These are phyloP conservation scores for Citrus sp. DNA, from an alignment of 345 rosid species.

Conservation along the genomic window DNA sequence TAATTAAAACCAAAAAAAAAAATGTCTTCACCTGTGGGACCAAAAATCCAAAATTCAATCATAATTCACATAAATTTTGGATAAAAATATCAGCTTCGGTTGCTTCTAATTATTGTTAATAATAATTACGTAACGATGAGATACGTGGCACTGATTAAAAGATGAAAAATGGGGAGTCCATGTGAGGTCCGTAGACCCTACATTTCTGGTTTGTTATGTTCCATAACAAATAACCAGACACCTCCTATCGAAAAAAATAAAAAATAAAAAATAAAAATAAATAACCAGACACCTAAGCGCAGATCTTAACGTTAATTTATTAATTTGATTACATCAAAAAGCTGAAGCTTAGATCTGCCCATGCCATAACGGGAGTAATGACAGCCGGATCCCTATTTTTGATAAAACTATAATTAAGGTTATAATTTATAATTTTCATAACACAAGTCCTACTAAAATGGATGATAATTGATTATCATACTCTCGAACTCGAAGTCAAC, in stretches of 20 bases:
- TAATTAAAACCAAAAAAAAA: not conserved
- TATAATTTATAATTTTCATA: too few species aligned
- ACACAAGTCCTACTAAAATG: not conserved
- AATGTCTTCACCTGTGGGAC: not conserved
- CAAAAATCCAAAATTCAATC: not conserved
- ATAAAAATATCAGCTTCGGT: not conserved
- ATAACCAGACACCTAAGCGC: not conserved
- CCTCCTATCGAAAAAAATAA: too few species aligned
- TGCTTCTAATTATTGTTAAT: not conserved
- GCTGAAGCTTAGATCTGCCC: not conserved
- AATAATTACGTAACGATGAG: not conserved
- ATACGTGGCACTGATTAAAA: not conserved
- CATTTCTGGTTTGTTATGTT: not conserved
- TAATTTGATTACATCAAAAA: not conserved
- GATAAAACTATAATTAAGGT: not conserved
- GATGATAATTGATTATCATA: too few species aligned
- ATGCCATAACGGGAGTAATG: not conserved
- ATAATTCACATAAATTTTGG: not conserved
- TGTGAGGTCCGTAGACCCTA: not conserved
- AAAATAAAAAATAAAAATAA: too few species aligned
- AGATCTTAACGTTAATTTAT: constrained; percentile 4
- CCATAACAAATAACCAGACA: not conserved
- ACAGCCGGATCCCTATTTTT: not conserved
- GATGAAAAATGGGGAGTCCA: not conserved
- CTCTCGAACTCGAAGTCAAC: too few species aligned